Conservation (phyloP, 2,329 filamentous ascomycete species). For the Trichoderma koningii region DNA sequence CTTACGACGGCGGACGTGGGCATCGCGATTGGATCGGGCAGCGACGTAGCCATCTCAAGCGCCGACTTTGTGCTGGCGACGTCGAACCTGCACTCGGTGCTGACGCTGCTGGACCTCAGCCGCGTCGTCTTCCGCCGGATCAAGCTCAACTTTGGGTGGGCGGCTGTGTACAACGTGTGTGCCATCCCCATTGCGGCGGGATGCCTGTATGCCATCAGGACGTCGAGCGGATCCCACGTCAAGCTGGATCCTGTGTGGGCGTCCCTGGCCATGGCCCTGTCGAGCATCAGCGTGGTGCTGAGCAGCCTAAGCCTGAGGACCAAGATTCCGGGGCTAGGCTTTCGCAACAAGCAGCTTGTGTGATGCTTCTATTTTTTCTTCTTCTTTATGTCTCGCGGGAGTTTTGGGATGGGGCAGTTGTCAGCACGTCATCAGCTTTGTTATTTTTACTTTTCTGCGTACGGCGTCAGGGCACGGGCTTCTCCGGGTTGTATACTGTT, state of each 20-base stretch:
- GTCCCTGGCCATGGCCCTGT: conserved; percentile 86
- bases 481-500: neutral
- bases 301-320: conserved; percentile 75
- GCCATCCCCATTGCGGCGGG: conserved; percentile 82
- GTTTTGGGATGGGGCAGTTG: too few relatives aligned
- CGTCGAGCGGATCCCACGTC: conserved; percentile 55
- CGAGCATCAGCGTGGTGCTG: conserved; percentile 83
- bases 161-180: conserved; percentile 76
- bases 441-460: neutral
- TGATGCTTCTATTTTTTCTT: neutral
- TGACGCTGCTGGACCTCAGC: conserved; percentile 73
- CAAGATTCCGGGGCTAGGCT: conserved; percentile 48
- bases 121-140: conserved; percentile 74
- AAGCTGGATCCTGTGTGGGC: conserved; percentile 81
- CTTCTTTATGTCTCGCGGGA: neutral
- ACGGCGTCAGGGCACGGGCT: neutral
- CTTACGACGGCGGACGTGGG: conserved; percentile 79
- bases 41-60: conserved; percentile 79
- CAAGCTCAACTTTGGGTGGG: conserved; percentile 85
- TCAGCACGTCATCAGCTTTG: too few relatives aligned
- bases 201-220: conserved; percentile 64
- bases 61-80: conserved; percentile 82
- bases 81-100: conserved; percentile 67
- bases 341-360: conserved; percentile 32
- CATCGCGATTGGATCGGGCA: conserved; percentile 80